phyloP scores from a whole-genome alignment of 169 alveolate species.

The Amoebophrya sp. region DNA sequence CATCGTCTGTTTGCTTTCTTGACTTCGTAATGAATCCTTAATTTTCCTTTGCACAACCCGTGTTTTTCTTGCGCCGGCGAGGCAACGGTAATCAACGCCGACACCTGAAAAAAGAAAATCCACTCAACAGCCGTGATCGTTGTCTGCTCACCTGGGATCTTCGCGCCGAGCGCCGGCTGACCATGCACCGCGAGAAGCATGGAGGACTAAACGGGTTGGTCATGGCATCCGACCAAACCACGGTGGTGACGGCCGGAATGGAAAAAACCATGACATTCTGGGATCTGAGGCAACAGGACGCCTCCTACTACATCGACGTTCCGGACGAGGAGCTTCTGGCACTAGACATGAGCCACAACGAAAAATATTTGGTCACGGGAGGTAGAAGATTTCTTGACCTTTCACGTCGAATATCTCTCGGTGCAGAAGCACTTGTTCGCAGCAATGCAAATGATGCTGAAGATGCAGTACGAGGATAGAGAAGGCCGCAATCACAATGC shows the following conservation, averaged over 20 bases:
- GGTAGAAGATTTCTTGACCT: background rate
- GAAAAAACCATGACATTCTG: conserved; percentile 71
- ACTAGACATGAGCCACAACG: background rate
- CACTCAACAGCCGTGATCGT: conserved; percentile 65
- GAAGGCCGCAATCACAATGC: too few species aligned
- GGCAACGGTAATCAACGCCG: too few species aligned
- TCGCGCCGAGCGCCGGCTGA: conserved; percentile 65
- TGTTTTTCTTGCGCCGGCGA: too few species aligned
- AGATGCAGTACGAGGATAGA: too few species aligned
- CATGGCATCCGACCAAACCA: conserved; percentile 55
- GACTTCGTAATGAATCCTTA: too few species aligned
- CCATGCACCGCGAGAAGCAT: conserved; percentile 67
- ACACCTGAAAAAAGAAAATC: too few species aligned
- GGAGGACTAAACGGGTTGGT: conserved; percentile 71
- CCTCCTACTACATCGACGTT: conserved; percentile 37
- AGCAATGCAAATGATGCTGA: too few species aligned
- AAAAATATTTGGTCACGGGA: background rate
- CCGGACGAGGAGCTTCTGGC: background rate
- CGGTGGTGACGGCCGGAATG: conserved; percentile 66
- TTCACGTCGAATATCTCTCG: too few species aligned
- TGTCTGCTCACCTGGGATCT: conserved; percentile 67
- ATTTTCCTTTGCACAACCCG: too few species aligned
- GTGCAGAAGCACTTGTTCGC: too few species aligned
- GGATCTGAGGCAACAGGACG: conserved; percentile 68
- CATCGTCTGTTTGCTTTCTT: too few species aligned